Percentiles rank a stretch among this genome's conserved stretches.
Conservation (phyloP, 2,329 filamentous ascomycete species). For the Epichloe brachyelytri region DNA sequence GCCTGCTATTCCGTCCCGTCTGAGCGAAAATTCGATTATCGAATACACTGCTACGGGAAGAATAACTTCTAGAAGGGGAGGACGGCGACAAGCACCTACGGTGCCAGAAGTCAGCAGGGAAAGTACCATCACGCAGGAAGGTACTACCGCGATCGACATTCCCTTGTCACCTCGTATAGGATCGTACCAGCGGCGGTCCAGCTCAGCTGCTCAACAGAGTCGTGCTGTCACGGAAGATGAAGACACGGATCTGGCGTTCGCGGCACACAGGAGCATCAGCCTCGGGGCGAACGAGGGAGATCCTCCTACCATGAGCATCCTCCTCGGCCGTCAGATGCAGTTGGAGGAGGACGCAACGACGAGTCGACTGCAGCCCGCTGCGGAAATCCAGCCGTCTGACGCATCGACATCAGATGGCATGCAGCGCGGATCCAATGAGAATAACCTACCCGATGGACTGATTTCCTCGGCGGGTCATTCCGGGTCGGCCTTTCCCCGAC, state of each 20-base stretch:
- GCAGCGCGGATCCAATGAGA: slow-evolving; percentile 30
- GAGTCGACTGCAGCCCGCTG: slow-evolving; percentile 26
- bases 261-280: slow-evolving; percentile 52
- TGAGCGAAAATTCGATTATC: slow-evolving; percentile 75
- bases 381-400: slow-evolving; percentile 27
- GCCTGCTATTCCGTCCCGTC: slow-evolving; percentile 81
- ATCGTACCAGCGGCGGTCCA: slow-evolving; percentile 47
- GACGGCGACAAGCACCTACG: slow-evolving; percentile 13
- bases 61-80: slow-evolving; percentile 18
- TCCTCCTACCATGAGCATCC: slow-evolving; percentile 49
- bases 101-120: slow-evolving; percentile 22
- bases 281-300: slow-evolving; percentile 52
- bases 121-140: slow-evolving; percentile 32
- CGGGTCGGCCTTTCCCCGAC: slow-evolving; percentile 32
- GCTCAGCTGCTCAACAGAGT: slow-evolving; percentile 54
- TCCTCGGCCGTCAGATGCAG: slow-evolving; percentile 35
- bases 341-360: slow-evolving; percentile 14
- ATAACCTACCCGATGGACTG: slow-evolving; percentile 32
- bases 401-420: slow-evolving; percentile 22
- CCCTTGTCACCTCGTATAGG: slow-evolving; percentile 54
- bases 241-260: slow-evolving; percentile 46
- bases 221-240: slow-evolving; percentile 43
- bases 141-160: slow-evolving; percentile 58
- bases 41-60: slow-evolving; percentile 20
- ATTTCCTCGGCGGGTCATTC: slow-evolving; percentile 24